phyloP scores from a whole-genome alignment of 2,329 filamentous ascomycete genomes.

The Dactylellina parvicollis region DNA sequence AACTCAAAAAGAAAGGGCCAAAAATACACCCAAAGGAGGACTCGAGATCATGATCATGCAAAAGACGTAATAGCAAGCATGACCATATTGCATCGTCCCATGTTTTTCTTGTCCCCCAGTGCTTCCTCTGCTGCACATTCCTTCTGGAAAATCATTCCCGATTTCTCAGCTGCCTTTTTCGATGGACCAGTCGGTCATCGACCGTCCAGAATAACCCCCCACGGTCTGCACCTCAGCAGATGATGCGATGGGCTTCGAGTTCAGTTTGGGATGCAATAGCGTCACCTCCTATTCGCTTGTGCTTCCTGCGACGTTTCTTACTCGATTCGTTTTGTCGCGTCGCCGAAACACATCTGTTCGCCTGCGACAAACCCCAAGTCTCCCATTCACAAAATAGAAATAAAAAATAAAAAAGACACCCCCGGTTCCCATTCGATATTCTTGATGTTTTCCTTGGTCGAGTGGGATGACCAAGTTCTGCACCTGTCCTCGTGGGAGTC shows the following conservation, averaged over 20 bases:
- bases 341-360: conserved; percentile 35
- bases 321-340: conserved; percentile 54
- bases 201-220: conserved; percentile 20
- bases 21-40: conserved; percentile 24
- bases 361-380: conserved; percentile 27
- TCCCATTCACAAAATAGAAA: neutral
- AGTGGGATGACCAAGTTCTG: conserved; percentile 48
- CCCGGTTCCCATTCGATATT: neutral
- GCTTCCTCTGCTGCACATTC: conserved; percentile 34
- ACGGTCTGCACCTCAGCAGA: neutral
- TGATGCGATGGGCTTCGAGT: conserved; percentile 3
- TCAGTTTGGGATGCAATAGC: conserved; percentile 17
- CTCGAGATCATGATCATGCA: conserved; percentile 37
- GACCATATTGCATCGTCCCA: conserved; percentile 40
- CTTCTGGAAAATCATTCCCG: conserved; percentile 42
- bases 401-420: too few species aligned
- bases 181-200: conserved; percentile 12
- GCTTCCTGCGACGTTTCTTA: conserved; percentile 30
- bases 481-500: conserved; percentile 51
- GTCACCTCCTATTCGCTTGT: conserved; percentile 27
- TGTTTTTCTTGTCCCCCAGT: conserved; percentile 1
- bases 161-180: conserved; percentile 41
- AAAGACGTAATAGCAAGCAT: conserved; percentile 51
- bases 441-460: conserved; percentile 24
- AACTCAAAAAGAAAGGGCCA: conserved; percentile 31